These are phyloP conservation scores for Barnettozyma pratensis DNA, from an alignment of 805 yeast species.

Conservation along the genomic window DNA sequence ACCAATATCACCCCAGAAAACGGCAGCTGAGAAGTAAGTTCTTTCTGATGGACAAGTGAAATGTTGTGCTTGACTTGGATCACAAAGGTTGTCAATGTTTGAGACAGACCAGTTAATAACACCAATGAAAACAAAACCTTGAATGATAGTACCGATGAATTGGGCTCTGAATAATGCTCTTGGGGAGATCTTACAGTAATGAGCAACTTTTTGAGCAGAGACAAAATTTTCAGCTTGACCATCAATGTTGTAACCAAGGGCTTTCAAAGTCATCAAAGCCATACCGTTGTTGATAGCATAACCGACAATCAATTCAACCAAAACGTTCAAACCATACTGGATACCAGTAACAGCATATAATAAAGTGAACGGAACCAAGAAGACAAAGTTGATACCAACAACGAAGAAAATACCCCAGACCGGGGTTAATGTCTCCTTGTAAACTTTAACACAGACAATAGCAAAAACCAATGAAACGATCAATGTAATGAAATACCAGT, in stretches of 20 bases:
- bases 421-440: conserved; percentile 45
- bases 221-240: conserved; percentile 60
- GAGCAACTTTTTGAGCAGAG: conserved; percentile 37
- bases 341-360: conserved; percentile 45
- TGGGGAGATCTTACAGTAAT: conserved; percentile 56
- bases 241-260: conserved; percentile 54
- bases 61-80: conserved; percentile 30
- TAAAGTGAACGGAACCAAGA: conserved; percentile 47
- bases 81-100: conserved; percentile 31
- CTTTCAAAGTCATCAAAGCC: conserved; percentile 48
- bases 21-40: conserved; percentile 36
- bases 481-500: conserved; percentile 36
- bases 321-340: conserved; percentile 42
- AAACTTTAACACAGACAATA: conserved; percentile 38
- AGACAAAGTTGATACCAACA: conserved; percentile 43
- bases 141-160: conserved; percentile 29
- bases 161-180: conserved; percentile 49
- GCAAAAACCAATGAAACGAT: conserved; percentile 40
- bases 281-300: conserved; percentile 50
- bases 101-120: conserved; percentile 32
- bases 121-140: conserved; percentile 27
- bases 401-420: conserved; percentile 57
- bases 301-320: conserved; percentile 53
- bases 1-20: conserved; percentile 53
- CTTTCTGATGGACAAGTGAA: conserved; percentile 36